Conservation (phyloP, 1,139 yeast species). For the Geotrichum reessii region DNA sequence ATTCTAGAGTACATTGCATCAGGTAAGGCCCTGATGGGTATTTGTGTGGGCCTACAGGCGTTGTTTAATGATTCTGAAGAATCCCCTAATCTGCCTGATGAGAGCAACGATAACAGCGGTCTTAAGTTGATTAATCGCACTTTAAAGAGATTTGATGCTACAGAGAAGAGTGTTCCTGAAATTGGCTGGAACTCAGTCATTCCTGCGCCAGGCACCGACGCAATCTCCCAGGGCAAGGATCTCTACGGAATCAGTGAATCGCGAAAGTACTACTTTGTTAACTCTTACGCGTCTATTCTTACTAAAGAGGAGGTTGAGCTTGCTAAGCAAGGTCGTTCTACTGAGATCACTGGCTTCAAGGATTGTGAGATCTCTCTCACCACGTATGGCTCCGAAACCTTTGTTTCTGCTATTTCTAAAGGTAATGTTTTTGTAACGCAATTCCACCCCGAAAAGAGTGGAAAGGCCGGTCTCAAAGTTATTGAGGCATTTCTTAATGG, state of each 20-base stretch:
- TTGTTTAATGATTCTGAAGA: slow-evolving; percentile 73
- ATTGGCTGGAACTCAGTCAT: slow-evolving; percentile 80
- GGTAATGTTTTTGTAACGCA: slow-evolving; percentile 89
- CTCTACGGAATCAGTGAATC: slow-evolving; percentile 59
- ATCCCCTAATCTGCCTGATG: slow-evolving; percentile 41
- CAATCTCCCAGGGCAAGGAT: slow-evolving; percentile 29
- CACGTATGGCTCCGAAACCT: slow-evolving; percentile 70
- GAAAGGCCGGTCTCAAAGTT: slow-evolving; percentile 76
- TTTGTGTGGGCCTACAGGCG: slow-evolving; percentile 92
- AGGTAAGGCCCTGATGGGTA: slow-evolving; percentile 88
- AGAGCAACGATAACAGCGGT: slow-evolving; percentile 43
- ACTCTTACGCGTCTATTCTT: slow-evolving; percentile 77
- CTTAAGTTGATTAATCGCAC: slow-evolving; percentile 48
- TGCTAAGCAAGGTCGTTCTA: slow-evolving; percentile 9
- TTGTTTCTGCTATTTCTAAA: slow-evolving; percentile 75
- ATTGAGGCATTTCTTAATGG: slow-evolving; percentile 66
- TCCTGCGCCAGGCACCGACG: slow-evolving; percentile 11
- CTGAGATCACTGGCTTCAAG: slow-evolving; percentile 34
- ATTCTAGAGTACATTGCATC: slow-evolving; percentile 57
- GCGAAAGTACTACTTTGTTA: slow-evolving; percentile 86
- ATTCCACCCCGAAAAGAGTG: slow-evolving; percentile 96
- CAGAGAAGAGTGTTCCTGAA: slow-evolving; percentile 82
- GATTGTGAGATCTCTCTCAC: slow-evolving; percentile 82
- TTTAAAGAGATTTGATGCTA: slow-evolving; percentile 54
- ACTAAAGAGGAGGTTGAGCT: slow-evolving; percentile 30